Conservation (phyloP, 352 stramenopile genomes). For the Phytopythium delawarense region DNA sequence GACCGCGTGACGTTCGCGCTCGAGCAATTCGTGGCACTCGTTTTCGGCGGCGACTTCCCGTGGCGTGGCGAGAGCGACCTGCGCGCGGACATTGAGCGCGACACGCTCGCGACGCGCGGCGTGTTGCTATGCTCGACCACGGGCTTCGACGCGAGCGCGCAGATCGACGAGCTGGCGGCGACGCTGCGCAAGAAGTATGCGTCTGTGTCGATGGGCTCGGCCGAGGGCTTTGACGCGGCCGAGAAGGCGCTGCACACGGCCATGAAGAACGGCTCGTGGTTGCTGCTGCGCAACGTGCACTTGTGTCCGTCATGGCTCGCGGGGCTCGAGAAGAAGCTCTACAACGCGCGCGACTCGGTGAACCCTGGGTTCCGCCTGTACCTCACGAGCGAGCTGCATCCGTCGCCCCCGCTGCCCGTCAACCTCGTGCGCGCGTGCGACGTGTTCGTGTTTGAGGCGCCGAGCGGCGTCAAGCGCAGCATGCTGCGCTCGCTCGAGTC, state of each 20-base stretch:
- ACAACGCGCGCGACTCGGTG: constrained; percentile 70
- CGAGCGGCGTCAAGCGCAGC: constrained; percentile 96
- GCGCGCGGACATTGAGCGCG: constrained; percentile 88
- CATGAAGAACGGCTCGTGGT: constrained; percentile 96
- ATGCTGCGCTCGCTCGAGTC: constrained; percentile 95
- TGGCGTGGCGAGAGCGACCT: constrained; percentile 96
- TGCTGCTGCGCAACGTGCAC: constrained; percentile 99
- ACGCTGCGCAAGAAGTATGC: constrained; percentile 91
- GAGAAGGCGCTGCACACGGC: constrained; percentile 94
- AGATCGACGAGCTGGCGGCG: constrained; percentile 94
- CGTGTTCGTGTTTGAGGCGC: constrained; percentile 97
- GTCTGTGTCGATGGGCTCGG: constrained; percentile 98
- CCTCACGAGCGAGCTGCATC: constrained; percentile 98
- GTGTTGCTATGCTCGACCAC: constrained; percentile 96
- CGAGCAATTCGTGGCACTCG: constrained; percentile 66
- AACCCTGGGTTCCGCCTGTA: constrained; percentile 90
- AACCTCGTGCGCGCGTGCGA: constrained; percentile 96
- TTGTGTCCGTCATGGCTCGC: constrained; percentile 97
- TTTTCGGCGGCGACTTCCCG: constrained; percentile 91
- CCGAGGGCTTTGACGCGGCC: constrained; percentile 94
- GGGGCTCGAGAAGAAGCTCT: constrained; percentile 97
- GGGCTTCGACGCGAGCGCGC: constrained; percentile 97
- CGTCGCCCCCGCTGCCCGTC: constrained; percentile 92
- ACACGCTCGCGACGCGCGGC: constrained; percentile 89
- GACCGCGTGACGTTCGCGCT: constrained; percentile 86